These are phyloP conservation scores for Pichia occidentalis DNA, from an alignment of 805 yeast species.

Conservation along the genomic window DNA sequence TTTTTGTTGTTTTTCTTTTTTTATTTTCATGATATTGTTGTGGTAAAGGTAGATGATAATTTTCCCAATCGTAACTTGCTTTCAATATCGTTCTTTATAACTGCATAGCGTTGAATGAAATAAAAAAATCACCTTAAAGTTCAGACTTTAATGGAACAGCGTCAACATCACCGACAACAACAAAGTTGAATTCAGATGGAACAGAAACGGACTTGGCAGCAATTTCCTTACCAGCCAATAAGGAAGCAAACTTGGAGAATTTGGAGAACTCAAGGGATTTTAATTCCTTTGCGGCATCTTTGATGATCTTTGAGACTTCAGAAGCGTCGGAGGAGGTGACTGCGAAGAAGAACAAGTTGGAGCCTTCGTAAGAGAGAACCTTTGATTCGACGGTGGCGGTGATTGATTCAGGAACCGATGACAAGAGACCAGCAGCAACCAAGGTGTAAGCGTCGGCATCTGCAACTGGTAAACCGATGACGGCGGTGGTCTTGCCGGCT, in stretches of 20 bases:
- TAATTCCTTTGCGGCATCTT: slow-evolving; percentile 49
- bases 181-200: slow-evolving; percentile 66
- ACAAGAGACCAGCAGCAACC: slow-evolving; percentile 61
- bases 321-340: slow-evolving; percentile 55
- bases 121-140: slow-evolving; percentile 41
- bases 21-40: too few species aligned
- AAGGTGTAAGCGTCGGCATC: slow-evolving; percentile 59
- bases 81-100: not conserved
- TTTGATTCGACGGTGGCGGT: slow-evolving; percentile 46
- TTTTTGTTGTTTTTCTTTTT: too few species aligned
- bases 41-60: too few species aligned
- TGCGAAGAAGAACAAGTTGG: slow-evolving; percentile 70
- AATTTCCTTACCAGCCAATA: slow-evolving; percentile 35
- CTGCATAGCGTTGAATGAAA: not conserved
- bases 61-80: not conserved
- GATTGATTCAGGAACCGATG: slow-evolving; percentile 42
- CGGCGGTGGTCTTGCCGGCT: slow-evolving; percentile 62
- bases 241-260: slow-evolving; percentile 49
- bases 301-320: slow-evolving; percentile 54
- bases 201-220: slow-evolving; percentile 33
- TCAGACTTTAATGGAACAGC: slow-evolving; percentile 86
- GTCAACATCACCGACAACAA: slow-evolving; percentile 83
- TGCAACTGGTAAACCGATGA: slow-evolving; percentile 74
- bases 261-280: slow-evolving; percentile 27
- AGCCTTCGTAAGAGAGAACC: slow-evolving; percentile 64